Percentiles rank a stretch among this genome's conserved stretches.
phyloP scores from a whole-genome alignment of 2,329 filamentous ascomycete species.

The Colletotrichum chrysophilum region DNA sequence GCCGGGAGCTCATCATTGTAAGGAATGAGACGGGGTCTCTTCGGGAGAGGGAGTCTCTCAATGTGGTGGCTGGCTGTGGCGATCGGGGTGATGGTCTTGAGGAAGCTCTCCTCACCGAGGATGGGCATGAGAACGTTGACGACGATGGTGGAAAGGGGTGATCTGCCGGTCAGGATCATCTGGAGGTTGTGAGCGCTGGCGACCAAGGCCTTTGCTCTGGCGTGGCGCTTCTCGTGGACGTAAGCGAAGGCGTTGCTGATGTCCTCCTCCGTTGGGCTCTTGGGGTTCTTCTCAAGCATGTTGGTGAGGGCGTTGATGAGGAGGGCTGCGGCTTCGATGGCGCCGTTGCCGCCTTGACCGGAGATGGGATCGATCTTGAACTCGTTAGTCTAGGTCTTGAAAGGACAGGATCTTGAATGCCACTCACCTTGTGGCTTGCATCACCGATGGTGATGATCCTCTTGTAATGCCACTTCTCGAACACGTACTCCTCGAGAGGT shows the following conservation, averaged over 20 bases:
- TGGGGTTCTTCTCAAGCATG: not conserved
- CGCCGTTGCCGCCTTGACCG: constrained; percentile 30
- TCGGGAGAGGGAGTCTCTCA: not conserved
- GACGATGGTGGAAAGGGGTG: not conserved
- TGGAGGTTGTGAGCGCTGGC: not conserved
- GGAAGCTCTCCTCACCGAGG: not conserved
- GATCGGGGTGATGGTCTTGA: not conserved
- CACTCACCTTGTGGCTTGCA: constrained; percentile 42
- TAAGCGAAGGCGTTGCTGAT: not conserved
- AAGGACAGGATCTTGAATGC: accelerated
- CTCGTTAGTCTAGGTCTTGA: not conserved
- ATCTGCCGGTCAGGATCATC: not conserved
- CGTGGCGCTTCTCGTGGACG: constrained; percentile 2
- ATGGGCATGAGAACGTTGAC: not conserved
- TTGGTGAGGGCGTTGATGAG: constrained; percentile 22
- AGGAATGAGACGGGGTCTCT: not conserved
- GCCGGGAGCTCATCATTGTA: not conserved
- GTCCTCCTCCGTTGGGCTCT: not conserved
- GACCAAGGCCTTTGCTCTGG: not conserved
- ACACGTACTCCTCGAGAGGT: constrained; percentile 34
- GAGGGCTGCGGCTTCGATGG: constrained; percentile 27
- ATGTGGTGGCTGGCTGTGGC: not conserved
- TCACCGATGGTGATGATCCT: constrained; percentile 45
- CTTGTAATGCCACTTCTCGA: constrained; percentile 42
- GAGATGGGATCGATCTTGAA: constrained; percentile 26